Evolutionary conservation across 371 early-diverging fungal species (phyloP).

Genomic region (Fennellomyces sp.): DNA sequence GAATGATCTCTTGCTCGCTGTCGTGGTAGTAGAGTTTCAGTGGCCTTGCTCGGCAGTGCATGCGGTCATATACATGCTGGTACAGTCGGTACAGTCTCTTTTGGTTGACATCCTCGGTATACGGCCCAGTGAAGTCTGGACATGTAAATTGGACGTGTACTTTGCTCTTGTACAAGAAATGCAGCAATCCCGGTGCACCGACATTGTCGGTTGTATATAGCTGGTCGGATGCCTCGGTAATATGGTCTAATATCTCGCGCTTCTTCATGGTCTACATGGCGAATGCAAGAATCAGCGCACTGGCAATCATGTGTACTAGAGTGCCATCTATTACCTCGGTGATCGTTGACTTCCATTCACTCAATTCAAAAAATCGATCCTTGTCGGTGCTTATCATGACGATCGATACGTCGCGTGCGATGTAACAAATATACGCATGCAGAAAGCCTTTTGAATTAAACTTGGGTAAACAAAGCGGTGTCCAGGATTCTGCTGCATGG

Average conservation of each 20-base stretch:
- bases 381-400: slow-evolving; percentile 80
- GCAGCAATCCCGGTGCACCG: slow-evolving; percentile 71
- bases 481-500: slow-evolving; percentile 86
- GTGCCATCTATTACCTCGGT: slow-evolving; percentile 51
- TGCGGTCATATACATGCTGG: slow-evolving; percentile 66
- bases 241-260: slow-evolving; percentile 20
- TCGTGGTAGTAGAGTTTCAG: slow-evolving; percentile 64
- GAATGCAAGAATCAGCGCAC: not conserved
- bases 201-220: slow-evolving; percentile 57
- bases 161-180: slow-evolving; percentile 78
- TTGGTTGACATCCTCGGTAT: slow-evolving; percentile 39
- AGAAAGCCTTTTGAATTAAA: slow-evolving; percentile 89
- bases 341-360: slow-evolving; percentile 68
- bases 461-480: slow-evolving; percentile 93
- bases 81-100: slow-evolving; percentile 65
- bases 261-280: slow-evolving; percentile 26
- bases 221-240: slow-evolving; percentile 34
- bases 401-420: slow-evolving; percentile 71
- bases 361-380: slow-evolving; percentile 83
- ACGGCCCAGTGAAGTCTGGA: slow-evolving; percentile 58
- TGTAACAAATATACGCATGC: slow-evolving; percentile 86
- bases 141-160: slow-evolving; percentile 70
- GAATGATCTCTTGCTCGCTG: slow-evolving; percentile 62
- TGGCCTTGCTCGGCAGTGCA: slow-evolving; percentile 62
- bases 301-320: not conserved